Conservation (phyloP, 345 rosid genomes). For the Eucalyptus virginea region DNA sequence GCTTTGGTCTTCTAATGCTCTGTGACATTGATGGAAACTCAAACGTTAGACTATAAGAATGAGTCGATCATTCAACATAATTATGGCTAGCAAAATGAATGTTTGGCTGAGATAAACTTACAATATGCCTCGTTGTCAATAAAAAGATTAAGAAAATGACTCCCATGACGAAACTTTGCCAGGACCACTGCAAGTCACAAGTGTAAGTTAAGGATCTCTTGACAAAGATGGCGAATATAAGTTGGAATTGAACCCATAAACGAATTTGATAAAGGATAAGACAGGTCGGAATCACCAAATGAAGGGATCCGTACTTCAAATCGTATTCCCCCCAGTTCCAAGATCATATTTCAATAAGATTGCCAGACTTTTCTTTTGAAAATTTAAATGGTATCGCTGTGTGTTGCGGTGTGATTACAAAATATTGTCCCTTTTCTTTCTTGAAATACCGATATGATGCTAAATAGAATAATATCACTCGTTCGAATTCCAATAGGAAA, state of each 20-base stretch:
- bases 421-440: neutral
- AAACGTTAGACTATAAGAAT: neutral
- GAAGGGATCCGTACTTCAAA: neutral
- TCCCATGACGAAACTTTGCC: constrained; percentile 81
- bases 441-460: neutral
- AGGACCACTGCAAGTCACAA: constrained; percentile 66
- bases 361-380: neutral
- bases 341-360: neutral
- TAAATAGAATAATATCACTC: neutral
- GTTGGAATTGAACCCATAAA: neutral
- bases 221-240: neutral
- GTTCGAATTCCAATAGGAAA: neutral
- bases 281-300: neutral
- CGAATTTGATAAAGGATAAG: neutral
- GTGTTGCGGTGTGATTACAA: neutral
- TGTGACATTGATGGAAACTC: constrained; percentile 3
- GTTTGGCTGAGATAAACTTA: constrained; percentile 7
- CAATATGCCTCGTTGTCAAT: constrained; percentile 66
- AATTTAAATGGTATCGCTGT: neutral
- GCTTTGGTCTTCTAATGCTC: constrained; percentile 83
- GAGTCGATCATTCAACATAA: neutral
- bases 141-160: constrained; percentile 56
- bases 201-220: neutral
- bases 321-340: neutral
- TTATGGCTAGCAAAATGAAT: neutral